phyloP scores from a whole-genome alignment of 192 early-diverging fungal species.

The Coemansia sp. region DNA sequence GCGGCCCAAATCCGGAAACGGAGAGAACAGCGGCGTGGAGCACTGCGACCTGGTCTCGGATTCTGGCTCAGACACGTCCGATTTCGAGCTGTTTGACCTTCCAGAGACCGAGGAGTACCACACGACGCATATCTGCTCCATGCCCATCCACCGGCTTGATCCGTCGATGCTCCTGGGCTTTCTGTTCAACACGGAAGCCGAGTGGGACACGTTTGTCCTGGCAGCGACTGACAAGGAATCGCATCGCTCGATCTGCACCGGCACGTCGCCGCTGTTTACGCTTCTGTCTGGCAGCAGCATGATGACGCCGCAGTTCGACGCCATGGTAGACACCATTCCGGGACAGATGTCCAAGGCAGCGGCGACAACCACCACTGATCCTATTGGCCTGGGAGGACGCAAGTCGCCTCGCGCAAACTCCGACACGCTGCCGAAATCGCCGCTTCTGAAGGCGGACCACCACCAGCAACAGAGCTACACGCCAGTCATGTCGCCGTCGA shows the following conservation, averaged over 20 bases:
- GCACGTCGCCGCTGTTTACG: conserved; percentile 53
- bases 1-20: conserved; percentile 19
- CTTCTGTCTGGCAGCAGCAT: conserved; percentile 51
- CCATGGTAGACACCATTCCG: conserved; percentile 31
- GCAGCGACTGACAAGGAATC: conserved; percentile 52
- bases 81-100: conserved; percentile 45
- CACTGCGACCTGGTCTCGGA: conserved; percentile 17
- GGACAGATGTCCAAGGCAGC: conserved; percentile 25
- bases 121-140: conserved; percentile 49
- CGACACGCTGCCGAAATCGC: conserved; percentile 40
- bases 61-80: conserved; percentile 48
- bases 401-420: conserved; percentile 51
- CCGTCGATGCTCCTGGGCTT: conserved; percentile 58
- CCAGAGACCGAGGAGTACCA: conserved; percentile 47
- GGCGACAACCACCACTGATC: conserved; percentile 6
- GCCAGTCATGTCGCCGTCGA: conserved; percentile 12
- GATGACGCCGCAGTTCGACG: conserved; percentile 51
- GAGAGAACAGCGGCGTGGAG: background rate
- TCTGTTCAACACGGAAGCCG: conserved; percentile 49
- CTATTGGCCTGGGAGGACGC: conserved; percentile 22
- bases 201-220: conserved; percentile 53
- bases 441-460: conserved; percentile 15
- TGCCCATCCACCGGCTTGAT: conserved; percentile 50
- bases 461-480: conserved; percentile 9
- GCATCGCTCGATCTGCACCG: conserved; percentile 54